Evolutionary conservation across 177 flowering plant species (phyloP).

Genomic region (Vitis hybrid): DNA sequence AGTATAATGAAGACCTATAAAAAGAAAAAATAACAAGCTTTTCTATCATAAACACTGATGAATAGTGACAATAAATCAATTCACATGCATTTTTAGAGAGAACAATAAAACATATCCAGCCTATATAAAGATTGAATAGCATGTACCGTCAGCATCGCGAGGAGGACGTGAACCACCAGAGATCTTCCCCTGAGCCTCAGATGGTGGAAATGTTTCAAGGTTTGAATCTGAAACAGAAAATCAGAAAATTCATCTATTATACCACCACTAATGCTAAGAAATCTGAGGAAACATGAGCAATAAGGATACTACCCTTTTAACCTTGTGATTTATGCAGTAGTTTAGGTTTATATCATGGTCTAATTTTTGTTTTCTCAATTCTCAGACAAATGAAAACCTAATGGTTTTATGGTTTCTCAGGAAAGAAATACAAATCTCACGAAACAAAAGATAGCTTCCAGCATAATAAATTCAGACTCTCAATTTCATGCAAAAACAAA

Average conservation of each 20-base stretch:
- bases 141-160: conserved; percentile 87
- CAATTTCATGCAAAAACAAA: background rate
- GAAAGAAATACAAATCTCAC: background rate
- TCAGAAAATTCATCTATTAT: background rate
- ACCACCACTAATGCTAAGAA: background rate
- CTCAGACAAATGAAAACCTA: too few species aligned
- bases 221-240: conserved; percentile 54
- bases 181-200: conserved; percentile 75
- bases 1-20: too few species aligned
- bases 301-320: background rate
- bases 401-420: too few species aligned
- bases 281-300: background rate
- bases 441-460: background rate
- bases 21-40: too few species aligned
- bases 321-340: background rate
- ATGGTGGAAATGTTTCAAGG: conserved; percentile 81
- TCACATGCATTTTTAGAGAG: background rate
- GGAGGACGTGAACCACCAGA: conserved; percentile 68
- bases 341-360: too few species aligned
- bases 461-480: background rate
- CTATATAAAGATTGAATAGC: background rate
- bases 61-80: too few species aligned
- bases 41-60: too few species aligned
- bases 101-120: background rate
- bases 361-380: too few species aligned